A percentile compares a stretch with the other conserved stretches of the same genome.
Conservation (phyloP, 164 flowering plant species). For the Umbilicus rupestris region DNA sequence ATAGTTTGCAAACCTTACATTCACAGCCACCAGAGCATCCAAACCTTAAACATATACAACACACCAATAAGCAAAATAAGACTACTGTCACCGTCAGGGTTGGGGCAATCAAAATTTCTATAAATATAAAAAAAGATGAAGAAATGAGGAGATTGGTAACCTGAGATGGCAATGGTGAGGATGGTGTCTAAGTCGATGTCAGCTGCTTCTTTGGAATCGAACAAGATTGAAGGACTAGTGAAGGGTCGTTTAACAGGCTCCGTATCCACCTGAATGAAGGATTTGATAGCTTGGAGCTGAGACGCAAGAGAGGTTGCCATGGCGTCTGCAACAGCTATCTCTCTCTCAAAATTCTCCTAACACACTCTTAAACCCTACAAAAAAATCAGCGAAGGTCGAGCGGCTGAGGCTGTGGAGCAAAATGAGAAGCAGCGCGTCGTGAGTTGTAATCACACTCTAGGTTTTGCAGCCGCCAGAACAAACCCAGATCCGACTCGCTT, state of each 20-base stretch:
- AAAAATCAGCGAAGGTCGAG: too few relatives aligned
- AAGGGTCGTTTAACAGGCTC: conserved; percentile 49
- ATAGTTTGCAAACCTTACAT: conserved; percentile 47
- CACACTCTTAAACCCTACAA: too few relatives aligned
- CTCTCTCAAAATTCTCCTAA: too few relatives aligned
- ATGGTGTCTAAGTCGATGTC: conserved; percentile 69
- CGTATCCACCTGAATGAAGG: conserved; percentile 29
- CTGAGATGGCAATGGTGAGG: conserved; percentile 41
- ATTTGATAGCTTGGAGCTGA: conserved; percentile 54
- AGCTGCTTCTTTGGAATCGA: conserved; percentile 72
- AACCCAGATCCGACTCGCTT: too few relatives aligned
- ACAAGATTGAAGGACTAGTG: conserved; percentile 72
- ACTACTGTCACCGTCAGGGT: too few relatives aligned
- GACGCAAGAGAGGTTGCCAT: conserved; percentile 51
- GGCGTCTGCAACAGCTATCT: too few relatives aligned
- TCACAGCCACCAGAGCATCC: conserved; percentile 42
- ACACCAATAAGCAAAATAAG: not conserved
- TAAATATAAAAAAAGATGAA: not conserved
- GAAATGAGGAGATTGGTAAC: conserved; percentile 18
- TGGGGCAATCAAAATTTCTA: too few relatives aligned
- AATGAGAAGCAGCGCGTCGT: too few relatives aligned
- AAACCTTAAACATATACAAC: conserved; percentile 35
- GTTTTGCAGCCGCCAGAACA: too few relatives aligned
- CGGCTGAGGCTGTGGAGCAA: too few relatives aligned
- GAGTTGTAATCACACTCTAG: too few relatives aligned